Conservation (phyloP, 1,284 basidiomycete species). For the Meripilus lineatus region DNA sequence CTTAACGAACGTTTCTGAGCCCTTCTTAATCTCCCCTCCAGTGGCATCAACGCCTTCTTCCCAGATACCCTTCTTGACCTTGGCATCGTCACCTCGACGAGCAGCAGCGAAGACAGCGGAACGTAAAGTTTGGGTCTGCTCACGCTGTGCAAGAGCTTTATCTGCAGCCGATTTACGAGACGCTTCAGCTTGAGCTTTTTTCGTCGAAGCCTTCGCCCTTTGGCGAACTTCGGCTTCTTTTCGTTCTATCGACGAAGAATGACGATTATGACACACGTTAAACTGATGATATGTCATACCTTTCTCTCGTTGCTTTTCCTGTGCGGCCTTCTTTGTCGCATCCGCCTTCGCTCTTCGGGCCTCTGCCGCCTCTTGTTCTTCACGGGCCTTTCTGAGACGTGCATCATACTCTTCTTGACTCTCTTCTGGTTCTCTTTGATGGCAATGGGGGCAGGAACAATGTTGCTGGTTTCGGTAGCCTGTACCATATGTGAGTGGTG, state of each 20-base stretch:
- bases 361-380: constrained; percentile 50
- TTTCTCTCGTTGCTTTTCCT: constrained; percentile 46
- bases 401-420: constrained; percentile 44
- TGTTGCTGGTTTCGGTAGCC: too few relatives aligned
- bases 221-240: constrained; percentile 52
- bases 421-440: constrained; percentile 35
- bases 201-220: constrained; percentile 46
- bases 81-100: constrained; percentile 42
- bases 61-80: constrained; percentile 61
- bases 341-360: constrained; percentile 44
- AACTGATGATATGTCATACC: constrained; percentile 32
- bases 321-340: constrained; percentile 38
- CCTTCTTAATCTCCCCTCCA: constrained; percentile 59
- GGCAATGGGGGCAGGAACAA: too few relatives aligned
- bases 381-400: constrained; percentile 42
- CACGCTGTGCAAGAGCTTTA: constrained; percentile 38
- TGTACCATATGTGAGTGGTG: too few relatives aligned
- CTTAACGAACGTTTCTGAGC: constrained; percentile 49
- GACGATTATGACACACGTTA: constrained; percentile 4
- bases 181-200: constrained; percentile 49
- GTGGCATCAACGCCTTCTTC: constrained; percentile 65
- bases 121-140: constrained; percentile 48
- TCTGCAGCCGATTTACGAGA: constrained; percentile 48
- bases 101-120: constrained; percentile 61
- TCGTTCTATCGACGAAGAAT: constrained; percentile 34